Evolutionary conservation across 371 early-diverging fungal species (phyloP).

Genomic region (Rhizopus arrhizus): DNA sequence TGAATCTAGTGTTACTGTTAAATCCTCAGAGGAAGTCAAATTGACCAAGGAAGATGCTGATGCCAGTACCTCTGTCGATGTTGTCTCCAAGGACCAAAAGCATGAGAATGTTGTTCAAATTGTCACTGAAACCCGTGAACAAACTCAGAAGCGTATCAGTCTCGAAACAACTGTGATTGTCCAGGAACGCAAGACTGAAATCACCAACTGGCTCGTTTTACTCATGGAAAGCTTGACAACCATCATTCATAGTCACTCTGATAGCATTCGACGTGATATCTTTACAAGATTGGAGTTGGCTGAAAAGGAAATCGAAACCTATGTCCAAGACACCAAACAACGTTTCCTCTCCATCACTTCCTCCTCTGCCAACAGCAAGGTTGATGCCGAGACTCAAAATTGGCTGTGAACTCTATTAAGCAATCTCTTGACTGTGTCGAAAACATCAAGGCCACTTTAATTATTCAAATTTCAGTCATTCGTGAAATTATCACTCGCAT

Average conservation of each 20-base stretch:
- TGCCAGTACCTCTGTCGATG: background rate
- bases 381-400: slow-evolving; percentile 16
- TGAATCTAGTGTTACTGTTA: slow-evolving; percentile 8
- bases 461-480: slow-evolving; percentile 30
- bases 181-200: slow-evolving; percentile 33
- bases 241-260: slow-evolving; percentile 28
- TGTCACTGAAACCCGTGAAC: slow-evolving; percentile 32
- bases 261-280: slow-evolving; percentile 28
- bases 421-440: slow-evolving; percentile 44
- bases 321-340: slow-evolving; percentile 22
- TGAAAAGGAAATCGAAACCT: slow-evolving; percentile 24
- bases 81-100: background rate
- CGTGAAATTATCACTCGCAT: slow-evolving; percentile 32
- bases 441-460: slow-evolving; percentile 28
- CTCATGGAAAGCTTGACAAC: slow-evolving; percentile 29
- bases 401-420: slow-evolving; percentile 31
- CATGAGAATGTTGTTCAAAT: slow-evolving; percentile 28
- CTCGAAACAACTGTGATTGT: slow-evolving; percentile 35
- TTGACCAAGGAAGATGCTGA: background rate
- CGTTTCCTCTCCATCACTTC: slow-evolving; percentile 19
- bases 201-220: slow-evolving; percentile 35
- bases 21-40: slow-evolving; percentile 2
- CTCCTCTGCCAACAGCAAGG: slow-evolving; percentile 20
- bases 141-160: slow-evolving; percentile 32
- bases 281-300: slow-evolving; percentile 22